A percentile compares a stretch with the other conserved stretches of the same genome.
phyloP scores from a whole-genome alignment of 2,329 filamentous ascomycete species.

The Westerdykella ornata region DNA sequence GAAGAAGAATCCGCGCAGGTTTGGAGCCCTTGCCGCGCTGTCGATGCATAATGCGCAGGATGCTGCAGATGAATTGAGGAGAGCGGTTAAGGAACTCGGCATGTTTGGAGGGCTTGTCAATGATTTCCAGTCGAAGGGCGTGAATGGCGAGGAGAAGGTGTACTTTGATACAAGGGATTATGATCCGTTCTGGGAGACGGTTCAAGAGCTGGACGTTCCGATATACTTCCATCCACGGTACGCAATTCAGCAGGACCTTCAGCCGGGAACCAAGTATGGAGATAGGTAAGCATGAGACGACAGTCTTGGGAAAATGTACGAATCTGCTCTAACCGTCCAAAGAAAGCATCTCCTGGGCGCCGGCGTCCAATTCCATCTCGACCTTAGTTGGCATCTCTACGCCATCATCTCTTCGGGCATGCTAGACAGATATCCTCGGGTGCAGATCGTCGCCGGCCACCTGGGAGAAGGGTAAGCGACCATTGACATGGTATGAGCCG shows the following conservation, averaged over 20 bases:
- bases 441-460: constrained; percentile 42
- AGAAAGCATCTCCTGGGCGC: constrained; percentile 23
- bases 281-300: constrained; percentile 7
- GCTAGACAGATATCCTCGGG: constrained; percentile 39
- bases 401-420: constrained; percentile 41
- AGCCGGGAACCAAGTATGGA: constrained; percentile 23
- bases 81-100: constrained; percentile 40
- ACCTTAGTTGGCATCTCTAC: constrained; percentile 44
- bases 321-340: no score
- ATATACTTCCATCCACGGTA: constrained; percentile 33
- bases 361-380: constrained; percentile 37
- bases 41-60: constrained; percentile 31
- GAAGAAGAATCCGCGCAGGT: constrained; percentile 22
- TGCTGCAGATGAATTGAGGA: constrained; percentile 23
- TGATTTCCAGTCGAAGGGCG: constrained; percentile 28
- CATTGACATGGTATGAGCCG: background rate
- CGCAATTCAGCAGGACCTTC: constrained; percentile 22
- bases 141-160: constrained; percentile 23
- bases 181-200: constrained; percentile 27
- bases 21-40: constrained; percentile 23
- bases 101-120: constrained; percentile 56
- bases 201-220: constrained; percentile 29
- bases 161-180: constrained; percentile 31
- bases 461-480: constrained; percentile 36
- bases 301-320: no score